phyloP scores from a whole-genome alignment of 2,329 filamentous ascomycete species.

The Mariannaea elegans region DNA sequence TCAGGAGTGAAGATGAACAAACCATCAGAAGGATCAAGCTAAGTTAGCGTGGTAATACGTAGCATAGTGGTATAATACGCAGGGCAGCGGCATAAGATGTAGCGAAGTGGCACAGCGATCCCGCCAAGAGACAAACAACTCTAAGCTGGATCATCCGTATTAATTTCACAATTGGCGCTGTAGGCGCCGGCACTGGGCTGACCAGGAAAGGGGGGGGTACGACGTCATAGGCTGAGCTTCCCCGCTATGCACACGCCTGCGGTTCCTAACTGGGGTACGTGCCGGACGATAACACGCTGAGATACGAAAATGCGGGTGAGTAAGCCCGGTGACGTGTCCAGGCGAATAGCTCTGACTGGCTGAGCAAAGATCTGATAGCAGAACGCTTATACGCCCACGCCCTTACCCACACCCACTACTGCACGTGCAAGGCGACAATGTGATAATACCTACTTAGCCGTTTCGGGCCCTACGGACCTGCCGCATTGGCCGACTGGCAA shows the following conservation, averaged over 20 bases:
- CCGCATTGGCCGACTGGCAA: no score
- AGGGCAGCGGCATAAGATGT: no score
- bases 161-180: slow-evolving; percentile 12
- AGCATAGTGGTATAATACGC: no score
- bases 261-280: neutral
- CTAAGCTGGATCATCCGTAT: neutral
- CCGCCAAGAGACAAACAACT: no score
- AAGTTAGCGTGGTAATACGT: no score
- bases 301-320: neutral
- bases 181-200: slow-evolving; percentile 3
- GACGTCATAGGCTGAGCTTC: neutral
- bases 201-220: no score
- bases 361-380: slow-evolving; percentile 1
- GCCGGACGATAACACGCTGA: no score
- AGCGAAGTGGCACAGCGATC: neutral
- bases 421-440: no score
- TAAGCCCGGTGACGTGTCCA: neutral
- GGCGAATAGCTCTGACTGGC: neutral
- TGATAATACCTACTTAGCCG: no score
- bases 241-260: slow-evolving; percentile 2
- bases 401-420: no score
- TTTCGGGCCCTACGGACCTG: no score
- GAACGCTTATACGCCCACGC: no score
- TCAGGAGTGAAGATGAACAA: neutral
- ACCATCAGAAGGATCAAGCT: neutral